Conservation (phyloP, 2,329 filamentous ascomycete genomes). For the Fusarium annulatum region DNA sequence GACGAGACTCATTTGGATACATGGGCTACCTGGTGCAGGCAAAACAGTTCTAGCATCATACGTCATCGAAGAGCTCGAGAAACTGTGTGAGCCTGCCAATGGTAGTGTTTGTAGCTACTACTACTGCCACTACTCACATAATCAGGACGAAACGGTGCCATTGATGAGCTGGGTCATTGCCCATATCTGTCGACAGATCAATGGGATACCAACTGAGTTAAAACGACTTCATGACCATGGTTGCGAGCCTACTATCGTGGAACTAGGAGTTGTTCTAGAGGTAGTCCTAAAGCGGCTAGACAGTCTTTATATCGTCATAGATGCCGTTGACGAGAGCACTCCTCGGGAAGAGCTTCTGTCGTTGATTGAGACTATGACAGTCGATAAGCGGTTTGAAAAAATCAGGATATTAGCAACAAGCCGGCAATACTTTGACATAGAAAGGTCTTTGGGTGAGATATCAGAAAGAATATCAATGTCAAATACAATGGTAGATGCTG, state of each 20-base stretch:
- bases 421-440: not conserved
- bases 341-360: not conserved
- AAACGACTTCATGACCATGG: not conserved
- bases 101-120: not conserved
- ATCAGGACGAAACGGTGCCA: not conserved
- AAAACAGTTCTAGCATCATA: not conserved
- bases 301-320: not conserved
- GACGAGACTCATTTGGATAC: not conserved
- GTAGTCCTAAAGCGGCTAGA: rapidly evolving
- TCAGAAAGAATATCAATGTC: not conserved
- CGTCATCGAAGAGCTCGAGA: not conserved
- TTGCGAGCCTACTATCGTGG: not conserved
- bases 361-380: rapidly evolving
- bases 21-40: not conserved
- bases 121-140: not conserved
- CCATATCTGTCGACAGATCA: not conserved
- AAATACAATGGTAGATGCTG: not conserved
- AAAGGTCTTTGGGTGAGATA: not conserved
- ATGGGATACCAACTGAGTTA: not conserved
- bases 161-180: not conserved
- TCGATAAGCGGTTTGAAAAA: not conserved
- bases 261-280: not conserved
- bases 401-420: not conserved
- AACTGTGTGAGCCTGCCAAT: rapidly evolving
- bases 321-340: not conserved